These are phyloP conservation scores for Cryptococcus maquisensis DNA, from an alignment of 1,284 basidiomycete species.

Conservation along the genomic window DNA sequence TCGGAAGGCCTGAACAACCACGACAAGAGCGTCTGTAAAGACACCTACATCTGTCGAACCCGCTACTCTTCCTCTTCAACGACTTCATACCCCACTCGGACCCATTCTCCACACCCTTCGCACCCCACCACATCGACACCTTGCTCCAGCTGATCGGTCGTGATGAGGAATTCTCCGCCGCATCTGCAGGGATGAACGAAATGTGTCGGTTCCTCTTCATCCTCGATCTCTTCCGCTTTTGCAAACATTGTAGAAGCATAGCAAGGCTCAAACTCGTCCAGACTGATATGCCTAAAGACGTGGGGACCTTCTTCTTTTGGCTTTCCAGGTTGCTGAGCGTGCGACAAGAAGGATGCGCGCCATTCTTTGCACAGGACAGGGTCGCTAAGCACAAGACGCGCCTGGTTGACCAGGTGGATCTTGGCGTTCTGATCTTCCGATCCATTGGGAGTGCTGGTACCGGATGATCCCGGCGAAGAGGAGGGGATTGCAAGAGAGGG, in stretches of 20 bases:
- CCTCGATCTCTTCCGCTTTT: conserved; percentile 6
- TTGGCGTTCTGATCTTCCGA: neutral
- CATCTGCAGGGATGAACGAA: conserved; percentile 50
- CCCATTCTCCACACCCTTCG: conserved; percentile 50
- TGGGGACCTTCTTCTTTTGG: conserved; percentile 16
- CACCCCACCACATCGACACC: conserved; percentile 50
- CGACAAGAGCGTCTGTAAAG: no score
- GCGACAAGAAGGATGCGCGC: neutral
- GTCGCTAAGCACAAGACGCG: conserved; percentile 42
- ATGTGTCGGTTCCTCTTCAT: conserved; percentile 26
- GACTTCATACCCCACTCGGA: conserved; percentile 49
- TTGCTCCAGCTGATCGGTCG: conserved; percentile 45
- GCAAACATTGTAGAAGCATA: neutral
- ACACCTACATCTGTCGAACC: no score
- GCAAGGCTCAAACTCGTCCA: conserved; percentile 36
- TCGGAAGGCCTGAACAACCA: no score
- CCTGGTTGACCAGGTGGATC: conserved; percentile 44
- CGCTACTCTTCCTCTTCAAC: conserved; percentile 32
- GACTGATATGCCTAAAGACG: conserved; percentile 33
- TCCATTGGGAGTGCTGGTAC: no score
- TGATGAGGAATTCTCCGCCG: conserved; percentile 43
- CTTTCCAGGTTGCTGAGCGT: neutral
- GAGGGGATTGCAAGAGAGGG: neutral
- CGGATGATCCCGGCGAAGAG: no score
- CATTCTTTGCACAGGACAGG: conserved; percentile 5